Percentiles rank a stretch among this genome's conserved stretches.
Conservation (phyloP, 352 stramenopile species). For the Pythium rishiriense region DNA sequence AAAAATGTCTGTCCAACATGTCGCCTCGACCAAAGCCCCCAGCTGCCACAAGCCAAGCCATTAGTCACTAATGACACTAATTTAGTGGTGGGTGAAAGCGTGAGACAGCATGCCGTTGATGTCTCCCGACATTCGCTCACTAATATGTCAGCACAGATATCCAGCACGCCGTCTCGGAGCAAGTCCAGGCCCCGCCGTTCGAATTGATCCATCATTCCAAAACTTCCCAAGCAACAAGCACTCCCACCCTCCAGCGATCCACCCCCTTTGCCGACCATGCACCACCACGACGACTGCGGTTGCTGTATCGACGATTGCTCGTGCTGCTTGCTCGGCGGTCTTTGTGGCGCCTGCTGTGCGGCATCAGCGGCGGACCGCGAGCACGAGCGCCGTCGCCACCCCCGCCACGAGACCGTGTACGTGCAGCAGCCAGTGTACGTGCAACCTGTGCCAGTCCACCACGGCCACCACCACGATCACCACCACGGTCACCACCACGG, state of each 20-base stretch:
- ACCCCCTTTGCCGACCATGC: not conserved
- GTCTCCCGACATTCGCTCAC: too few relatives aligned
- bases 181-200: too few relatives aligned
- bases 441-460: not conserved
- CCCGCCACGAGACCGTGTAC: not conserved
- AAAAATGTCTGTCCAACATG: too few relatives aligned
- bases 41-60: too few relatives aligned
- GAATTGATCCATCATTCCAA: not conserved
- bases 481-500: too few relatives aligned
- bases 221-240: not conserved
- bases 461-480: too few relatives aligned
- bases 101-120: too few relatives aligned
- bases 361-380: not conserved
- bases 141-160: too few relatives aligned
- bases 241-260: not conserved
- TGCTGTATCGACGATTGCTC: conserved; percentile 10
- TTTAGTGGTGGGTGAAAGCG: too few relatives aligned
- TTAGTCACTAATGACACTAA: too few relatives aligned
- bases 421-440: not conserved
- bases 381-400: conserved; percentile 2
- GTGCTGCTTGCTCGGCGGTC: conserved; percentile 8
- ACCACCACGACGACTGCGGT: not conserved
- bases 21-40: too few relatives aligned
- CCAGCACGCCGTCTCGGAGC: too few relatives aligned
- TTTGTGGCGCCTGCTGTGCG: conserved; percentile 10